Conservation (phyloP, 148 eudicot species). For the Rhododendron vialii region DNA sequence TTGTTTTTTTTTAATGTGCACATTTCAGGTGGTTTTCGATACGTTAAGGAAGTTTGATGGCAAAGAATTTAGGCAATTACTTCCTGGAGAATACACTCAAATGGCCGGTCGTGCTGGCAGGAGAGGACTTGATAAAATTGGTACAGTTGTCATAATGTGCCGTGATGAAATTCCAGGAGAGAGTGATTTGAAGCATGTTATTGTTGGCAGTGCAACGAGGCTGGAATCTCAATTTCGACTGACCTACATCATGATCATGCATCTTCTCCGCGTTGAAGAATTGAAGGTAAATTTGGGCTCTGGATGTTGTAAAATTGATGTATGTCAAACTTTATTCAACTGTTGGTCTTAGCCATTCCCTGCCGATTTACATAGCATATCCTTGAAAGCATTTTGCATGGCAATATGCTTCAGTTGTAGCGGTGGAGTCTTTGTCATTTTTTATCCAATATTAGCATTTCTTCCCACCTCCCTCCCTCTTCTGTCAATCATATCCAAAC, state of each 20-base stretch:
- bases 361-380: neutral
- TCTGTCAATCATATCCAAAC: neutral
- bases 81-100: constrained; percentile 99
- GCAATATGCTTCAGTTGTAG: neutral
- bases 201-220: constrained; percentile 87
- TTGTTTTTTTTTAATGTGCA: constrained; percentile 6
- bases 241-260: constrained; percentile 95
- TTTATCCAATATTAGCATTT: neutral
- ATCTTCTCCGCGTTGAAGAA: constrained; percentile 97
- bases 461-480: neutral
- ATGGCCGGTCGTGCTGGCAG: constrained; percentile 99
- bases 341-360: neutral
- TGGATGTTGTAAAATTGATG: neutral
- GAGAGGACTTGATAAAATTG: constrained; percentile 96
- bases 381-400: neutral
- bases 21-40: constrained; percentile 90
- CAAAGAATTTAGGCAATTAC: constrained; percentile 85
- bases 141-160: constrained; percentile 89
- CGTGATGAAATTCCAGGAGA: constrained; percentile 93
- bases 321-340: neutral
- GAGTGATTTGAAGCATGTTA: constrained; percentile 63
- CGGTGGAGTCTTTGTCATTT: neutral
- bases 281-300: constrained; percentile 55
- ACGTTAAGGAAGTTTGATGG: constrained; percentile 94
- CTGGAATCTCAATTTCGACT: constrained; percentile 98